A percentile compares a stretch with the other conserved stretches of the same genome.
Conservation (phyloP, 139 green algal species). For the Micromonas commoda region DNA sequence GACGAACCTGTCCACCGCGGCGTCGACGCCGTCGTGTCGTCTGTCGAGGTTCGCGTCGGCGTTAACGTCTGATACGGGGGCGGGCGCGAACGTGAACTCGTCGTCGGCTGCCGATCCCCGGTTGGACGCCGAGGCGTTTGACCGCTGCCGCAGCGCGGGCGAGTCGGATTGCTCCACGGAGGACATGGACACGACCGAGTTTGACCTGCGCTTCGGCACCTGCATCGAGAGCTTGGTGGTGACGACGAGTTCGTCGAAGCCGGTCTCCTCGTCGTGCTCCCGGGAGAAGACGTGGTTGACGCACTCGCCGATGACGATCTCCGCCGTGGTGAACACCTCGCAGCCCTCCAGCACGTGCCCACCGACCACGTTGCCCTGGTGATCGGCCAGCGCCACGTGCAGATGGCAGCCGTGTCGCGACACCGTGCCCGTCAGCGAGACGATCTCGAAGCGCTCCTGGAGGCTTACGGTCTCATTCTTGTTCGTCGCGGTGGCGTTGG, state of each 20-base stretch:
- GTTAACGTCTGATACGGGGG: too few relatives aligned
- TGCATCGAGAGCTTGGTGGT: neutral
- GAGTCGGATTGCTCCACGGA: too few relatives aligned
- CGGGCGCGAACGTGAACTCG: too few relatives aligned
- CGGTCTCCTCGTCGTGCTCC: neutral
- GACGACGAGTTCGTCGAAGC: constrained; percentile 24
- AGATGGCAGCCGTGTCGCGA: neutral
- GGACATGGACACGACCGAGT: too few relatives aligned
- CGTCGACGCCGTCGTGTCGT: too few relatives aligned
- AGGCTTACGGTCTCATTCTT: neutral
- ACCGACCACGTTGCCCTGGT: constrained; percentile 2
- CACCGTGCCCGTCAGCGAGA: neutral
- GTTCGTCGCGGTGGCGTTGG: neutral
- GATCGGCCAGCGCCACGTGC: constrained; percentile 13
- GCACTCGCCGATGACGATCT: constrained; percentile 17
- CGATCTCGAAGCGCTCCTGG: constrained; percentile 21
- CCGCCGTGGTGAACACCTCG: constrained; percentile 23
- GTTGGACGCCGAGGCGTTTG: too few relatives aligned
- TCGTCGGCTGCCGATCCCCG: too few relatives aligned
- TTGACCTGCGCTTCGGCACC: neutral
- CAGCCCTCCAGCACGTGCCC: constrained; percentile 17
- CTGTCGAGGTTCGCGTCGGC: too few relatives aligned
- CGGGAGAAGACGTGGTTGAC: neutral
- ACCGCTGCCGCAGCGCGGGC: too few relatives aligned
- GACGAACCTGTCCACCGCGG: too few relatives aligned